Conservation (phyloP, 306 rosid genomes). For the Rubus idaeus region DNA sequence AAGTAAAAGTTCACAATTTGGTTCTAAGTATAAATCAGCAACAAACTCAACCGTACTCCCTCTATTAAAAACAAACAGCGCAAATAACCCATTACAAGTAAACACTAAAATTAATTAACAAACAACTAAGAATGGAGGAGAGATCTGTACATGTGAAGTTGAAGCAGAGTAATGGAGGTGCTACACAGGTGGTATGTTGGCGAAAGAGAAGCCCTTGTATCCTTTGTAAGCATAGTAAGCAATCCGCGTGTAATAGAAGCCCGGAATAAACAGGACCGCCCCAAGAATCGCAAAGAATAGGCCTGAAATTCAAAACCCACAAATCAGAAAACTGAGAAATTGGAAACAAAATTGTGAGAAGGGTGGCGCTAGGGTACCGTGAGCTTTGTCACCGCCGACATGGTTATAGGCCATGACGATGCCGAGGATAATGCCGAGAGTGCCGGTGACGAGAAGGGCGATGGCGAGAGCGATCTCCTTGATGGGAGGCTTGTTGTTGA, state of each 20-base stretch:
- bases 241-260: conserved; percentile 93
- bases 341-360: neutral
- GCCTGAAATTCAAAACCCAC: conserved; percentile 42
- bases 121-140: neutral
- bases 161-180: neutral
- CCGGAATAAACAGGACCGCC: conserved; percentile 82
- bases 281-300: conserved; percentile 89
- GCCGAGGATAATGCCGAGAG: conserved; percentile 76
- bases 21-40: neutral
- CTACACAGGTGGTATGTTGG: conserved; percentile 87
- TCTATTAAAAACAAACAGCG: conserved; percentile 3
- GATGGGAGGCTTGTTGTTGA: conserved; percentile 82
- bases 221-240: conserved; percentile 98
- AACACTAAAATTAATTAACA: neutral
- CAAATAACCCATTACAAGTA: neutral
- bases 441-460: conserved; percentile 79
- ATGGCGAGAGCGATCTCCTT: conserved; percentile 96
- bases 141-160: conserved; percentile 37
- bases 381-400: conserved; percentile 93
- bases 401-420: conserved; percentile 72
- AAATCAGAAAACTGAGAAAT: neutral
- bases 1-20: neutral
- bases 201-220: conserved; percentile 92
- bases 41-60: neutral
- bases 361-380: conserved; percentile 50